Conservation (phyloP, 1,284 basidiomycete genomes). For the Chondrostereum purpureum region DNA sequence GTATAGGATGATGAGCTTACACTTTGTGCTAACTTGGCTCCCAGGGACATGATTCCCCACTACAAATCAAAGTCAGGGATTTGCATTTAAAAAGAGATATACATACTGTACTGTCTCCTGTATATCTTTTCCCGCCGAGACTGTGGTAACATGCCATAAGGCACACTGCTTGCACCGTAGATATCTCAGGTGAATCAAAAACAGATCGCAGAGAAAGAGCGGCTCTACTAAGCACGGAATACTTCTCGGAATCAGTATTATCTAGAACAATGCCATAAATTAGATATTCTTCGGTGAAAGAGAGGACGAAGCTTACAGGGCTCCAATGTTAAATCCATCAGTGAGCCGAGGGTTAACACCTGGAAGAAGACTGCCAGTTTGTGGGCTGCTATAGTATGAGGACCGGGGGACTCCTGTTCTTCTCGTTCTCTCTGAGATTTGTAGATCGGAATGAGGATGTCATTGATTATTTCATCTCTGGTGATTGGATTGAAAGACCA, state of each 20-base stretch:
- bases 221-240: conserved; percentile 50
- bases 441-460: conserved; percentile 54
- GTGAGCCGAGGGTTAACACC: conserved; percentile 52
- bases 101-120: conserved; percentile 40
- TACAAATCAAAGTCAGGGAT: conserved; percentile 13
- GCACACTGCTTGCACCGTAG: conserved; percentile 53
- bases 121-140: conserved; percentile 44
- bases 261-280: conserved; percentile 21
- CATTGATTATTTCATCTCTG: conserved; percentile 62
- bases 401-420: conserved; percentile 16
- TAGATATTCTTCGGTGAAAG: neutral
- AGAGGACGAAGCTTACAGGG: conserved; percentile 31
- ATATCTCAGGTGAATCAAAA: conserved; percentile 55
- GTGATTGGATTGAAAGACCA: conserved; percentile 56
- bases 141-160: conserved; percentile 51
- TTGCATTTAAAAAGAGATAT: neutral
- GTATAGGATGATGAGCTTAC: conserved; percentile 28
- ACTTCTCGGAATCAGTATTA: conserved; percentile 52
- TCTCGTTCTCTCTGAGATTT: conserved; percentile 40
- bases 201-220: conserved; percentile 52
- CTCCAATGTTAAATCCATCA: conserved; percentile 58
- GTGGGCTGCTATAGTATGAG: conserved; percentile 38
- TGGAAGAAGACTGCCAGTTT: conserved; percentile 50
- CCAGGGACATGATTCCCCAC: conserved; percentile 46
- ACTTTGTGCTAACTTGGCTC: conserved; percentile 50